Evolutionary conservation across 768 basidiomycete species (phyloP).

Genomic region (Pleurotus tuoliensis): DNA sequence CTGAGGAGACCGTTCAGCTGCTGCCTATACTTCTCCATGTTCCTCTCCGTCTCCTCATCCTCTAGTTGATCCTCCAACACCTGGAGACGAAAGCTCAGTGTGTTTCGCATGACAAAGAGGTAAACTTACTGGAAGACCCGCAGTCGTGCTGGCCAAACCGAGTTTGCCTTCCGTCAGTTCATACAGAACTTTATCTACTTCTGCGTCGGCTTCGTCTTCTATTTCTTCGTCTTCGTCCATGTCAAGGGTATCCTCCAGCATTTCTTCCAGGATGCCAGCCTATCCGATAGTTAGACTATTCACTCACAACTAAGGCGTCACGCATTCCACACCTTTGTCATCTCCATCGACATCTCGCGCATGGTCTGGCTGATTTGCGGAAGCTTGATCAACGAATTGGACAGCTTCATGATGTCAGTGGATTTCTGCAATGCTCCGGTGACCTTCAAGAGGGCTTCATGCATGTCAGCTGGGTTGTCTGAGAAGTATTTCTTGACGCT

Average conservation of each 20-base stretch:
- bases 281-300: slow-evolving; percentile 24
- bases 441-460: slow-evolving; percentile 88
- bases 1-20: slow-evolving; percentile 87
- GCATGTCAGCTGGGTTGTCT: background rate
- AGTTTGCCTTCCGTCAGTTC: slow-evolving; percentile 95
- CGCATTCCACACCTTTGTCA: slow-evolving; percentile 78
- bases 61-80: slow-evolving; percentile 56
- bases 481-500: slow-evolving; percentile 21
- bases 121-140: slow-evolving; percentile 67
- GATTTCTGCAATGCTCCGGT: slow-evolving; percentile 98
- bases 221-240: slow-evolving; percentile 93
- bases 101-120: slow-evolving; percentile 6
- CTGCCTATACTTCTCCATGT: slow-evolving; percentile 87
- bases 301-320: background rate
- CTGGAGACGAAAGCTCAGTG: slow-evolving; percentile 28
- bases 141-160: slow-evolving; percentile 77
- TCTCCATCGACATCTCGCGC: slow-evolving; percentile 99
- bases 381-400: slow-evolving; percentile 87
- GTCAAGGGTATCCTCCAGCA: slow-evolving; percentile 91
- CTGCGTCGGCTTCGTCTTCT: slow-evolving; percentile 94
- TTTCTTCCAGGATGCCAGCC: slow-evolving; percentile 98
- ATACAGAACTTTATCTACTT: slow-evolving; percentile 94
- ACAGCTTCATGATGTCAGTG: slow-evolving; percentile 97
- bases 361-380: slow-evolving; percentile 91
- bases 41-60: slow-evolving; percentile 82